Base-by-base conservation (phyloP, 148 eudicot genomes). In the Gaultheria prostrata region DNA sequence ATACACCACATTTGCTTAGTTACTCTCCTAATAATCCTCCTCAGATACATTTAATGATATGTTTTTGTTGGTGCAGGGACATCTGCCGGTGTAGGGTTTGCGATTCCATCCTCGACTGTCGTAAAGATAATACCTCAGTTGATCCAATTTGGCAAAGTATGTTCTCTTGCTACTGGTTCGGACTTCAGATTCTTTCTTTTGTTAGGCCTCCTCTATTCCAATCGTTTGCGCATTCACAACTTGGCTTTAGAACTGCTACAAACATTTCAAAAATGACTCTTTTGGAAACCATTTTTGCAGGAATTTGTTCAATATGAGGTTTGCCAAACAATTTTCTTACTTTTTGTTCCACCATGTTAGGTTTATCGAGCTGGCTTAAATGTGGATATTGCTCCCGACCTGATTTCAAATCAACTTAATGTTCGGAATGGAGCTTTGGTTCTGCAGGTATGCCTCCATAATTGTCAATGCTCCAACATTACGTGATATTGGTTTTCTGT, bases 1-100 rank as follows among this genome's bases (percentile, higher is more conserved):
- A 18, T 28, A 51, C 56, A n/a, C 45, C 24, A 28, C 11, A 14
- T 51, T 56, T 20, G 33, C 69, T 56, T 33, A 9, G 48, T 4
- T 43, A 45, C 21, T 79, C 50, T 35, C 13, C 2, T 13, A 46
- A 45, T 17, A 67, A 80, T 12, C 56, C 9, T 65, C 57, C 4
- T 15, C 24, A 30, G 57, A 46, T 80, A 28, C 59, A 46, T 49
- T 28, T 28, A 6, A 35, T 32, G 73, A 24, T 78, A 46, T 59
- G n/a, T 57, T 74, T 76, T 83, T 70, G 51, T 63, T 45, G 35
- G 76, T 39, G 81, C 87, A 97, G 99, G 99, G 51, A 93, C 99
- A 73, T 97, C 99, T 28, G 94, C 99, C 69, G 99, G 99, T 77
- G 97, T 97, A 57, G 98, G 98, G 51, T 97, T 97, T 87, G 97